Evolutionary conservation across 139 green algal species (phyloP).

Genomic region (Axilococcus clingmanii): DNA sequence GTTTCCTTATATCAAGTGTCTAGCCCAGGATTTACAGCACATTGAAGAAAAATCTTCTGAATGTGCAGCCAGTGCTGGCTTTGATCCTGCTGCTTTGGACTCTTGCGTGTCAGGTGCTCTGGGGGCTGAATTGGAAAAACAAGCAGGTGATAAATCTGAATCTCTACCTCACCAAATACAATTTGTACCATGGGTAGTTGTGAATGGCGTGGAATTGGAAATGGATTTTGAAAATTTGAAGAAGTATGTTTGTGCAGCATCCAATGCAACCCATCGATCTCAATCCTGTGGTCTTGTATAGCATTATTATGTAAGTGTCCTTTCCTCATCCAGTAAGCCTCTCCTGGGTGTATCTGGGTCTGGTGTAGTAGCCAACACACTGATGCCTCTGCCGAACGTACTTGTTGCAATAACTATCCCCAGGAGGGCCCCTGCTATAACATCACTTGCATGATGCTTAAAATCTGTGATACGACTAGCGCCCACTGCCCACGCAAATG

Average conservation of each 20-base stretch:
- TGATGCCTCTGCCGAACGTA: not conserved
- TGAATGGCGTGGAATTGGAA: slow-evolving; percentile 17
- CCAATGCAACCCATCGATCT: not conserved
- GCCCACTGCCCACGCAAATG: slow-evolving; percentile 6
- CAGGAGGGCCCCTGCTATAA: not conserved
- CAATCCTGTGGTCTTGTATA: too few relatives aligned
- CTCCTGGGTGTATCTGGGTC: not conserved
- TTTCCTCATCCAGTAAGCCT: not conserved
- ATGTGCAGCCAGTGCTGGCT: slow-evolving; percentile 4
- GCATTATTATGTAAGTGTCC: not conserved
- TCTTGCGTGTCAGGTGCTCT: slow-evolving; percentile 1
- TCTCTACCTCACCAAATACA: slow-evolving; percentile 5
- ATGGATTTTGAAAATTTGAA: slow-evolving; percentile 17
- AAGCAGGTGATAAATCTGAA: slow-evolving; percentile 6
- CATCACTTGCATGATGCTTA: slow-evolving; percentile 7
- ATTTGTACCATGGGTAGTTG: slow-evolving; percentile 23
- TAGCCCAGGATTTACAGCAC: slow-evolving; percentile 15
- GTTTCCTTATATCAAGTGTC: slow-evolving; percentile 18
- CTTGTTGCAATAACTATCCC: not conserved
- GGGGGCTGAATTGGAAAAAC: slow-evolving; percentile 8
- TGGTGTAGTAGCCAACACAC: not conserved
- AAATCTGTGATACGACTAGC: slow-evolving; percentile 3
- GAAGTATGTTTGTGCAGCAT: slow-evolving; percentile 12
- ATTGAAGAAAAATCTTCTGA: not conserved
- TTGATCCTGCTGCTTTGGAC: not conserved